Evolutionary conservation across 2,329 filamentous ascomycete species (phyloP).

Genomic region (Paecilomyces formosus): DNA sequence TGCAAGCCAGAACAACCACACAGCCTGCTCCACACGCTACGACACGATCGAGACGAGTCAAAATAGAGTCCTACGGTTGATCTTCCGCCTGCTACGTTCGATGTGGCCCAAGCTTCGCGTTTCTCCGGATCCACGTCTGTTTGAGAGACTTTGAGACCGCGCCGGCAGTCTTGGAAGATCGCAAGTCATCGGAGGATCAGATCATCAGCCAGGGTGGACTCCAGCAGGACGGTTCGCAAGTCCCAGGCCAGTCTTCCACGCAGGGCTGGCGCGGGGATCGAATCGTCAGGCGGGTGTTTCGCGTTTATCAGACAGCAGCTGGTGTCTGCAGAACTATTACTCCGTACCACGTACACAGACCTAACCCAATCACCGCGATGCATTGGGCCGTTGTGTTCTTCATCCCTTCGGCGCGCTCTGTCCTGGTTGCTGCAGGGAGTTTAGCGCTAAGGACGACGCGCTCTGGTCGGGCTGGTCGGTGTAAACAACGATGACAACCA

Average conservation of each 20-base stretch:
- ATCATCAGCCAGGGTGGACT: background rate
- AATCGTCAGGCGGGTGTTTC: constrained; percentile 8
- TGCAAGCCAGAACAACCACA: background rate
- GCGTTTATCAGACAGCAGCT: constrained; percentile 9
- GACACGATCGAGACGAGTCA: background rate
- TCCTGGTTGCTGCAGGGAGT: background rate
- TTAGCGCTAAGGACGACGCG: background rate
- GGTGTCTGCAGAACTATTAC: background rate
- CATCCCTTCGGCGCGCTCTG: background rate
- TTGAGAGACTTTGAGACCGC: background rate
- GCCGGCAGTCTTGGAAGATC: background rate
- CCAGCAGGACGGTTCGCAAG: background rate
- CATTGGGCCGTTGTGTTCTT: background rate
- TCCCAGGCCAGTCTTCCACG: too few species aligned
- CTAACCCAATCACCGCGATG: background rate
- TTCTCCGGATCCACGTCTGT: background rate
- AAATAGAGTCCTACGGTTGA: background rate
- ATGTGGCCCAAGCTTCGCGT: background rate
- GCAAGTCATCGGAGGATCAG: background rate
- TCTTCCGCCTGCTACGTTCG: background rate
- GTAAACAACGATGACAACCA: background rate
- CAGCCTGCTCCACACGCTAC: background rate
- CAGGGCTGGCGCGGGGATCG: constrained; percentile 1
- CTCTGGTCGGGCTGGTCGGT: background rate
- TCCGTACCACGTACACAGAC: background rate